Base-by-base conservation (phyloP, 2,329 filamentous ascomycete species). In the Orbilia ellipsospora region DNA sequence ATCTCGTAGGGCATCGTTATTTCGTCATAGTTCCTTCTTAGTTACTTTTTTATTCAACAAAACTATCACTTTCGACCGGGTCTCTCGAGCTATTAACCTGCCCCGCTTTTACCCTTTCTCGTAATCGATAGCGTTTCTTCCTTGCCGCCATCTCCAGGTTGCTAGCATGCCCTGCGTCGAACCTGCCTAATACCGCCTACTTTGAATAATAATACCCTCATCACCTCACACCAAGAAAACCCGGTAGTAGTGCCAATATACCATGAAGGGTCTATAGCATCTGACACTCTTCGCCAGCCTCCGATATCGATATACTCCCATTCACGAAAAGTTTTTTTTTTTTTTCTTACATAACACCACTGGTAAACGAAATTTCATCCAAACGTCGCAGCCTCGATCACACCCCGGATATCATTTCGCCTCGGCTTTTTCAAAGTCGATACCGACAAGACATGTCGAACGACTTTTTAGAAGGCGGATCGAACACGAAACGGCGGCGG, bases 401-500 rank as follows among this genome's bases (percentile, higher is more conserved):
- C 12, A 52, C 50, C 50, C 50, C 50, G 50, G 44, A 48, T 48
- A 48, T 36, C 31, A 36, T 36, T 36, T 7, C 5, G 1, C 31
- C 6, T 36, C 31, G 31, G 31, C 15, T 20, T 2, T 15, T 23
- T 28, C 4, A 23, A 23, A 23, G 23, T 23, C 23, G 23, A 23
- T 23, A 23, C 23, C 63, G 63, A 42, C 20, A 42, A 2, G 42
- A 36, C 40, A 74, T 74, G 70, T 74, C 70, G 51, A 74, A 74
- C 63, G 70, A 74, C 12, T 74, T 74, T 62, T 57, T 68, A 67
- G 70, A 74, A 36, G 56, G 69, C 31, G 51, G 28, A 40, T 74
- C 70, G 63, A 67, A 62, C 45, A 66, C 59, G 70, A 78, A 54
- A 68, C 78, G 75, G 67, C 74, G 60, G 44, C 69, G 59, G 52